These are phyloP conservation scores for Apiospora saccharicola DNA, from an alignment of 2,329 filamentous ascomycete genomes.

Conservation along the genomic window DNA sequence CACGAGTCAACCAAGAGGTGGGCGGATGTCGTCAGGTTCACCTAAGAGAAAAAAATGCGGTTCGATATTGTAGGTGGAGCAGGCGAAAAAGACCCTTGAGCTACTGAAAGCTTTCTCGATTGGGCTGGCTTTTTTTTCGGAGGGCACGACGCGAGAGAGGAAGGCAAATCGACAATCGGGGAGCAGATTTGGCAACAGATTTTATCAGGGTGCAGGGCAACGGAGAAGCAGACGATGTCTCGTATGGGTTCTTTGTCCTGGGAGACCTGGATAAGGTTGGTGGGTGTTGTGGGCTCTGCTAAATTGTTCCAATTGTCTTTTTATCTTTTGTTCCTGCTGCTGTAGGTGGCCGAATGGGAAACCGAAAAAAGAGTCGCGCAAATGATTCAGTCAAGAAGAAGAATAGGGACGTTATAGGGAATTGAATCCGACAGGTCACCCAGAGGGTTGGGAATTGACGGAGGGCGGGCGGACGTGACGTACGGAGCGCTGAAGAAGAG, in stretches of 20 bases:
- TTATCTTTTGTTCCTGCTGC: not conserved
- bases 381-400: slow-evolving; percentile 23
- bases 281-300: not conserved
- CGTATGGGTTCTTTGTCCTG: slow-evolving; percentile 15
- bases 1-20: slow-evolving; percentile 19
- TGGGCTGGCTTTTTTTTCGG: not conserved
- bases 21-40: slow-evolving; percentile 24
- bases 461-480: slow-evolving; percentile 29
- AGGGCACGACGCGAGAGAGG: not conserved
- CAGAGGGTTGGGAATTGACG: slow-evolving; percentile 30
- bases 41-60: not conserved
- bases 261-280: not conserved
- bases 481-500: slow-evolving; percentile 31
- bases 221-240: slow-evolving; percentile 13
- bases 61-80: slow-evolving; percentile 3
- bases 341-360: slow-evolving; percentile 8
- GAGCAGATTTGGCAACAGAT: not conserved
- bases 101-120: slow-evolving; percentile 20
- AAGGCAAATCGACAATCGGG: not conserved
- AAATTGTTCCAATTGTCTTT: not conserved
- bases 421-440: slow-evolving; percentile 27
- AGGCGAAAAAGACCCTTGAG: slow-evolving; percentile 17
- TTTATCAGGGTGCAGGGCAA: not conserved
- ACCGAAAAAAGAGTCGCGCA: slow-evolving; percentile 5
- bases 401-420: slow-evolving; percentile 20